Base-by-base conservation (phyloP, 148 eudicot genomes). In the Chenopodium album region DNA sequence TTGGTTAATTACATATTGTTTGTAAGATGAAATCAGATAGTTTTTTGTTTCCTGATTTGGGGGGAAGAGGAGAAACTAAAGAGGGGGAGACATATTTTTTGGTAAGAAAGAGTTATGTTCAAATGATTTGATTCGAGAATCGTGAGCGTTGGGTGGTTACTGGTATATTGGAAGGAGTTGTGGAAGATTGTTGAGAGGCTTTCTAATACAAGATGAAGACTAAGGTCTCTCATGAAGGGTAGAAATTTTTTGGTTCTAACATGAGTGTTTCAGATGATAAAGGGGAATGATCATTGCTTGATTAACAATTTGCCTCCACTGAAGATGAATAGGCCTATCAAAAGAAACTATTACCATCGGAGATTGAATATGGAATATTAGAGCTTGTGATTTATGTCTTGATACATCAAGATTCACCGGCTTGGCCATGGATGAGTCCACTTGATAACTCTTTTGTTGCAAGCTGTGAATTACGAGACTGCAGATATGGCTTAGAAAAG, bases 61-160 rank as follows among this genome's bases (percentile, higher is more conserved):
- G 76, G 73, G 37, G 78, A 64, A 67, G 80, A 22, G 47, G 48
- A 16, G 80, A 59, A 29, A n/a, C 17, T 7, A 68, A 44, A 31
- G 10, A 56, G 60, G 12, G 44, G 9, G 72, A 59, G 3, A 34
- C n/a, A 71, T 50, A 70, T 37, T 65, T 52, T 10, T 44, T 60
- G 73, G 76, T 76, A 17, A 50, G 71, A 59, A 19, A 59, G 63
- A 59, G 63, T 59, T 10, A 50, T 50, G 52, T 48, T 9, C 52
- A 50, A 50, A 50, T 50, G 28, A 62, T 2, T 1, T 62, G 66
- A 28, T 62, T 62, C 22, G 20, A 56, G 62, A 56, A 56, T 56
- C 1, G 22, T 22, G 1, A 62, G 28, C 10, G 4, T 62, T 62
- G 23, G 26, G 66, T 3, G 13, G 26, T 4, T 12, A 22, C 26